Percentiles rank a stretch among this genome's conserved stretches.
phyloP scores from a whole-genome alignment of 495 filamentous ascomycete genomes.

The Extremus antarcticus region DNA sequence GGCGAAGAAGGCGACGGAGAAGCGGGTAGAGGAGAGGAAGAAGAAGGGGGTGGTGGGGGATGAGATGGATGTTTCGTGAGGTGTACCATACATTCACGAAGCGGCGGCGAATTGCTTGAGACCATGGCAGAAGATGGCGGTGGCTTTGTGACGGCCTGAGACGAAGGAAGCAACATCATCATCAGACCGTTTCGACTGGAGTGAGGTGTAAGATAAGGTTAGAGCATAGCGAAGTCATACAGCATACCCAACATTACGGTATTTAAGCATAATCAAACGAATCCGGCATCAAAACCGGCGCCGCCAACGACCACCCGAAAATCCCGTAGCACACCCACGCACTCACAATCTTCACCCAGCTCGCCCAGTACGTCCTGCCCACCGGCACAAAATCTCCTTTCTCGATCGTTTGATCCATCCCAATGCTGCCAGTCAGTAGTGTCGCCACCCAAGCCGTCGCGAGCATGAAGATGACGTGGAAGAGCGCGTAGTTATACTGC shows the following conservation, averaged over 20 bases:
- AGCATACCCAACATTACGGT: background rate
- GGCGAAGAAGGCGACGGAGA: slow-evolving; percentile 62
- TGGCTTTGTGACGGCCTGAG: too few relatives aligned
- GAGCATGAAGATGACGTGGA: slow-evolving; percentile 96
- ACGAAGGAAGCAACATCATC: too few relatives aligned
- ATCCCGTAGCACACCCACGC: slow-evolving; percentile 94
- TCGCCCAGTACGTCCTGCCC: slow-evolving; percentile 91
- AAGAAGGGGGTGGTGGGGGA: slow-evolving; percentile 30
- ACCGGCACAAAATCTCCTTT: slow-evolving; percentile 73
- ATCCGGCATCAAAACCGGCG: slow-evolving; percentile 76
- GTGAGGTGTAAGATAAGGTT: too few relatives aligned
- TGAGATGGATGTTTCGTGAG: slow-evolving; percentile 24
- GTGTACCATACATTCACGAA: background rate
- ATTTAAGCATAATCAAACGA: slow-evolving; percentile 53
- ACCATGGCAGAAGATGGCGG: too few relatives aligned
- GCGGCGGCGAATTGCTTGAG: too few relatives aligned
- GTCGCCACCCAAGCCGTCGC: slow-evolving; percentile 94
- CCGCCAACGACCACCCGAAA: slow-evolving; percentile 85
- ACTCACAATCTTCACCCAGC: slow-evolving; percentile 98
- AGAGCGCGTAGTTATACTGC: slow-evolving; percentile 92
- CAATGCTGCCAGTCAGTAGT: slow-evolving; percentile 73
- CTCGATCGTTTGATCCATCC: slow-evolving; percentile 45
- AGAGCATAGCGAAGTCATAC: too few relatives aligned
- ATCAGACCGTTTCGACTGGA: too few relatives aligned
- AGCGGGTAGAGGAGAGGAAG: slow-evolving; percentile 63